Evolutionary conservation across 176 grass and related monocot species (phyloP).

Genomic region (Alloteropsis semialata): DNA sequence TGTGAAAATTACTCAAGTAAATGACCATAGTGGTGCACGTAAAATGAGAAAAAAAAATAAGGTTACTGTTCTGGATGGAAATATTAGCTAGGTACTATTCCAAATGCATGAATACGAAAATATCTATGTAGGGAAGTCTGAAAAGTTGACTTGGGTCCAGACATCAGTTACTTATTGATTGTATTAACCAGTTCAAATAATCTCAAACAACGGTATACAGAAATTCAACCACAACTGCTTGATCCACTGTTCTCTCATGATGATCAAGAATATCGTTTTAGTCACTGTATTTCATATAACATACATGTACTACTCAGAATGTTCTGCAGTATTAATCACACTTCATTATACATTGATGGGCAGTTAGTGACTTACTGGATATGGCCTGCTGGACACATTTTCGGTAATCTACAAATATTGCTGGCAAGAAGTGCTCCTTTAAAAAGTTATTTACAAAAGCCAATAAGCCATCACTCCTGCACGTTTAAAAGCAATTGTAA

Average conservation of each 20-base stretch:
- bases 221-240: background rate
- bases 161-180: background rate
- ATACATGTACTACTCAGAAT: background rate
- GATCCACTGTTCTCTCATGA: background rate
- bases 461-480: conserved; percentile 91
- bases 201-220: background rate
- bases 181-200: background rate
- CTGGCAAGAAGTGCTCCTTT: conserved; percentile 97
- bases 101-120: background rate
- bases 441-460: conserved; percentile 91
- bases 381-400: conserved; percentile 99
- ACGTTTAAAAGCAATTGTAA: conserved; percentile 35
- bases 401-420: conserved; percentile 96
- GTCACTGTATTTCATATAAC: background rate
- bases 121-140: background rate
- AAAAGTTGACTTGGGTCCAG: background rate
- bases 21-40: background rate
- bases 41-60: conserved; percentile 15
- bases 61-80: background rate
- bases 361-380: conserved; percentile 76
- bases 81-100: background rate
- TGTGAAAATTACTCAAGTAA: background rate
- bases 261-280: background rate
- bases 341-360: background rate
- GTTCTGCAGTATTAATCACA: conserved; percentile 15